Conservation (phyloP, 352 stramenopile genomes). For the Globisporangium paddicum region DNA sequence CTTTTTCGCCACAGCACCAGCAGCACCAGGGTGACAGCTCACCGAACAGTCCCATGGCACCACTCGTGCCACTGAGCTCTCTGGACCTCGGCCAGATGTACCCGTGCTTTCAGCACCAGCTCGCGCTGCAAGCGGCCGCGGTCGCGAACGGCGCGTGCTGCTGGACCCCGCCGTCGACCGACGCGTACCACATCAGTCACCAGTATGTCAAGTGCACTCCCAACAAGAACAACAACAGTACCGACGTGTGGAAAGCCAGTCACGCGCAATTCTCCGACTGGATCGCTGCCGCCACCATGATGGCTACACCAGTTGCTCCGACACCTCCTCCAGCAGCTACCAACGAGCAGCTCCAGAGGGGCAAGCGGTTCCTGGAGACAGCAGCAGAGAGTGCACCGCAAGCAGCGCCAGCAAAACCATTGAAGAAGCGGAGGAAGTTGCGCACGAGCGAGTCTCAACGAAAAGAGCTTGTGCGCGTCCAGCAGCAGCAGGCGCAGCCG, state of each 20-base stretch:
- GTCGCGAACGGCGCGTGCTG: constrained; percentile 6
- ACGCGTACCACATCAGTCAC: constrained; percentile 1
- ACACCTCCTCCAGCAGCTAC: constrained; percentile 31
- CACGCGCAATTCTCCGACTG: constrained; percentile 1
- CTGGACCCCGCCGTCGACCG: constrained; percentile 7
- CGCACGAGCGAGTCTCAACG: constrained; percentile 5
- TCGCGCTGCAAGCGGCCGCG: constrained; percentile 20
- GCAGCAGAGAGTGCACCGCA: neutral
- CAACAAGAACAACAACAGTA: neutral
- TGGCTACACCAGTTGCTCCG: neutral
- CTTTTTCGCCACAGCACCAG: neutral
- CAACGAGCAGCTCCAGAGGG: constrained; percentile 32
- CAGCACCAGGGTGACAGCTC: constrained; percentile 6
- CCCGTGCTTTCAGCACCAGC: constrained; percentile 21
- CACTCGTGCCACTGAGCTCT: constrained; percentile 16
- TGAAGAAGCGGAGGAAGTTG: constrained; percentile 10
- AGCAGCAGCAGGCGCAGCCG: constrained; percentile 2
- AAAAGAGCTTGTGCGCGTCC: constrained; percentile 4
- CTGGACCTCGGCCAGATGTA: constrained; percentile 20
- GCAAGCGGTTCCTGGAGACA: constrained; percentile 33
- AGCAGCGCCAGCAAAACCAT: neutral
- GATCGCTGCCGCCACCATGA: neutral
- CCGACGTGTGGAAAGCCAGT: neutral
- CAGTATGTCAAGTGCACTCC: neutral
- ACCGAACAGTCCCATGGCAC: constrained; percentile 12